phyloP scores from a whole-genome alignment of 2,329 filamentous ascomycete genomes.

The Rutstroemia sp. region DNA sequence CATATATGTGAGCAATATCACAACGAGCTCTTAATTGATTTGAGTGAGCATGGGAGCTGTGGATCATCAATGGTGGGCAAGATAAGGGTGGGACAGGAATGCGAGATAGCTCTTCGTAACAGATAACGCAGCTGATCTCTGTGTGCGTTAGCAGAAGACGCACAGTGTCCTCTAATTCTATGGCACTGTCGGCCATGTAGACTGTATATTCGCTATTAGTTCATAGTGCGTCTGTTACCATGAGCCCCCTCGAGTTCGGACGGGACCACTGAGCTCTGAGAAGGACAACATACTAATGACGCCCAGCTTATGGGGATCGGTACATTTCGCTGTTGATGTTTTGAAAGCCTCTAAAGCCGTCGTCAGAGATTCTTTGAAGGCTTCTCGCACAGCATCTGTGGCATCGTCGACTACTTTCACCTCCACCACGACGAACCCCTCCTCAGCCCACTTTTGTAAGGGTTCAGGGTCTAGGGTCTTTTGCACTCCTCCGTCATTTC shows the following conservation, averaged over 20 bases:
- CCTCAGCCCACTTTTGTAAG: conserved; percentile 33
- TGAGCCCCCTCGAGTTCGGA: no score
- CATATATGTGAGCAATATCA: conserved; percentile 9
- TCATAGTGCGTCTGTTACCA: no score
- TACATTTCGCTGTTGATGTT: background rate
- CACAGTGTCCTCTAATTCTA: background rate
- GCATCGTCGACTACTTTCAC: background rate
- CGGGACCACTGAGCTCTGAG: background rate
- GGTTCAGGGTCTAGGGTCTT: conserved; percentile 24
- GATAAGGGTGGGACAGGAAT: background rate
- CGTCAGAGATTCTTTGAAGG: conserved; percentile 1
- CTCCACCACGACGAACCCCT: conserved; percentile 27
- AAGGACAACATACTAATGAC: conserved; percentile 1
- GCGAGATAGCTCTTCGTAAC: no score
- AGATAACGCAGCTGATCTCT: no score
- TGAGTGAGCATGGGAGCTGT: background rate
- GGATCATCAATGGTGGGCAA: conserved; percentile 3
- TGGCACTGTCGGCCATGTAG: no score
- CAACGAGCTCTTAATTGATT: background rate
- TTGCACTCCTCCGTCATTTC: conserved; percentile 9
- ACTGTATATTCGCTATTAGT: no score
- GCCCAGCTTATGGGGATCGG: conserved; percentile 1
- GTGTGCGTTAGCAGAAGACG: background rate
- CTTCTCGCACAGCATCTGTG: background rate
- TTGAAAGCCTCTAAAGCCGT: conserved; percentile 5